phyloP scores from a whole-genome alignment of 1,139 yeast genomes.

The Hyphopichia fennica region DNA sequence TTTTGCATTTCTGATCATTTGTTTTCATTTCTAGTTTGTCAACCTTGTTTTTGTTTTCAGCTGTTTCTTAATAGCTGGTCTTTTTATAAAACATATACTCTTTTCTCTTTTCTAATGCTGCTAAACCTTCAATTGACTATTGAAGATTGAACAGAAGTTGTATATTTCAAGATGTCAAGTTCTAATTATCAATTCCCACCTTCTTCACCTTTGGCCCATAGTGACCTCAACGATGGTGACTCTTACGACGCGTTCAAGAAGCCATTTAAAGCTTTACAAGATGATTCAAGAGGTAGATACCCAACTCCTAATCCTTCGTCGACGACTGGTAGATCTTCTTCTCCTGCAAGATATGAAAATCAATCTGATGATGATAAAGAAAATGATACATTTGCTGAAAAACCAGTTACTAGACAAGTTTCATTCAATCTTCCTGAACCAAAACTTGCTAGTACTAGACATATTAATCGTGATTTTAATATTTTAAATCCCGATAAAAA shows the following conservation, averaged over 20 bases:
- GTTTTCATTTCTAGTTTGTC: neutral
- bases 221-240: conserved; percentile 18
- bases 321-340: conserved; percentile 47
- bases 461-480: conserved; percentile 34
- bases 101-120: neutral
- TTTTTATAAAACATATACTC: too few species aligned
- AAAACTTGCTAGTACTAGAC: conserved; percentile 4
- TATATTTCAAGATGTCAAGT: conserved; percentile 17
- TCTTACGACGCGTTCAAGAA: conserved; percentile 13
- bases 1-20: neutral
- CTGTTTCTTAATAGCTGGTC: neutral
- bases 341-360: conserved; percentile 27
- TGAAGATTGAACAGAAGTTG: neutral
- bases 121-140: neutral
- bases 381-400: conserved; percentile 2
- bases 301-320: conserved; percentile 64
- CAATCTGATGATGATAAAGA: conserved; percentile 2
- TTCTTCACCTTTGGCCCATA: conserved; percentile 56
- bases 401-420: conserved; percentile 8
- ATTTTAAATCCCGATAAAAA: conserved; percentile 39
- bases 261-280: conserved; percentile 2
- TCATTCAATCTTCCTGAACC: neutral
- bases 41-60: neutral
- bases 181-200: conserved; percentile 54
- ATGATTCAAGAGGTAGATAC: conserved; percentile 27